These are phyloP conservation scores for Dioscorea alata DNA, from an alignment of 106 monocot genomes.

Conservation along the genomic window DNA sequence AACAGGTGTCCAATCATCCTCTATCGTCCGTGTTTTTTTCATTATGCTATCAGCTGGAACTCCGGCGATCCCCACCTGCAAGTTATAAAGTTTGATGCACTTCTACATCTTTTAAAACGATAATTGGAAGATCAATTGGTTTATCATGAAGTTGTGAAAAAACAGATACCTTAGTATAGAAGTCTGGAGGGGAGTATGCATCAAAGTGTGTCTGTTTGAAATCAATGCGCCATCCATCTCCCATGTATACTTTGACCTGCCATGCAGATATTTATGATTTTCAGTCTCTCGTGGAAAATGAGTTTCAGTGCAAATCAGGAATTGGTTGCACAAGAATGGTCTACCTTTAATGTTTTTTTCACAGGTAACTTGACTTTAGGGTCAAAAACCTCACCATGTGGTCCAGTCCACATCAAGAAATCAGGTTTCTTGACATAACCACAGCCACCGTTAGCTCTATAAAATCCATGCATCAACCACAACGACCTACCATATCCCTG, in stretches of 20 bases:
- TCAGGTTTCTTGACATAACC: slow-evolving; percentile 82
- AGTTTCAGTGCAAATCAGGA: background rate
- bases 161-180: slow-evolving; percentile 41
- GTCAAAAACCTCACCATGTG: slow-evolving; percentile 56
- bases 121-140: too few species aligned
- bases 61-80: slow-evolving; percentile 42
- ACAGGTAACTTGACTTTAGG: slow-evolving; percentile 36
- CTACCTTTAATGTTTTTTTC: slow-evolving; percentile 61
- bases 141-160: too few species aligned
- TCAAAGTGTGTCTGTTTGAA: slow-evolving; percentile 59
- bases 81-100: background rate
- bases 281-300: background rate
- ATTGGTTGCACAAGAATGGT: background rate
- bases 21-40: slow-evolving; percentile 28
- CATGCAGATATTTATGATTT: background rate
- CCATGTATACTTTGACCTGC: slow-evolving; percentile 67
- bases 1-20: slow-evolving; percentile 27
- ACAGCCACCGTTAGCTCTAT: slow-evolving; percentile 71
- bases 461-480: slow-evolving; percentile 85
- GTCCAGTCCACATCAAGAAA: slow-evolving; percentile 46
- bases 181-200: slow-evolving; percentile 58
- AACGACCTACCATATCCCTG: slow-evolving; percentile 77
- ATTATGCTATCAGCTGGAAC: slow-evolving; percentile 19
- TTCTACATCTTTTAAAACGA: too few species aligned
- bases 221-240: slow-evolving; percentile 58